phyloP scores from a whole-genome alignment of 2,329 filamentous ascomycete species.

The Colletotrichum sp. region DNA sequence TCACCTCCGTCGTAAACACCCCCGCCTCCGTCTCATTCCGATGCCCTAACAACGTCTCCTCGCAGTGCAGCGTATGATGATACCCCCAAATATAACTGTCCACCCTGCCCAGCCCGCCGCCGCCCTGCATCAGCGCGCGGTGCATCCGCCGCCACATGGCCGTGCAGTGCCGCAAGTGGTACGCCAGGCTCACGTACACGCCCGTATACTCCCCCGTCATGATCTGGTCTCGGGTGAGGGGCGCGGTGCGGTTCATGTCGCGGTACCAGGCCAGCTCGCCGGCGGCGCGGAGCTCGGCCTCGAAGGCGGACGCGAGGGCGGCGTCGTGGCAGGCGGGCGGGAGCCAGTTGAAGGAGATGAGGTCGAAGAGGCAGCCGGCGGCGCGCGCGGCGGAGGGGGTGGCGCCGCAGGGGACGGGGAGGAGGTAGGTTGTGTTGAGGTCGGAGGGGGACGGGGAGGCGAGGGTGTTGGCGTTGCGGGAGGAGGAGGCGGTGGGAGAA shows the following conservation, averaged over 20 bases:
- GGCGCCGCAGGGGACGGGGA: background rate
- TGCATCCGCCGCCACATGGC: constrained; percentile 17
- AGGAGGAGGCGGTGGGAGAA: background rate
- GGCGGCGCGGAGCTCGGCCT: background rate
- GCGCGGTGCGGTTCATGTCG: background rate
- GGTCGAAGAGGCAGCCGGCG: constrained; percentile 12
- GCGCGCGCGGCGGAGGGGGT: constrained; percentile 7
- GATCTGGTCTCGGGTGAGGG: background rate
- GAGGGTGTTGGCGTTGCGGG: constrained; percentile 15
- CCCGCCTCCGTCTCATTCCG: background rate
- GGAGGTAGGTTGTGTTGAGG: background rate
- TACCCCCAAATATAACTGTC: constrained; percentile 15
- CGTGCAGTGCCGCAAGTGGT: constrained; percentile 16
- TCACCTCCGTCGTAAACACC: constrained; percentile 8
- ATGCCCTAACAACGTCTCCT: constrained; percentile 6
- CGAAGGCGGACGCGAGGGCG: background rate
- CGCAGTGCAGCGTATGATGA: constrained; percentile 15
- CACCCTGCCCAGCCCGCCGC: constrained; percentile 4
- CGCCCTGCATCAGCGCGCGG: constrained; percentile 6
- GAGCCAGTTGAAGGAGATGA: constrained; percentile 18
- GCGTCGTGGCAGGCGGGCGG: constrained; percentile 11
- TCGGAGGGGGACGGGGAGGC: background rate
- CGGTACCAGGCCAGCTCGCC: constrained; percentile 3
- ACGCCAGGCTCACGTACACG: constrained; percentile 4
- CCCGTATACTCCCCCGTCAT: background rate